Conservation (phyloP, 2,329 filamentous ascomycete species). For the Phyllosticta citrichinensis region DNA sequence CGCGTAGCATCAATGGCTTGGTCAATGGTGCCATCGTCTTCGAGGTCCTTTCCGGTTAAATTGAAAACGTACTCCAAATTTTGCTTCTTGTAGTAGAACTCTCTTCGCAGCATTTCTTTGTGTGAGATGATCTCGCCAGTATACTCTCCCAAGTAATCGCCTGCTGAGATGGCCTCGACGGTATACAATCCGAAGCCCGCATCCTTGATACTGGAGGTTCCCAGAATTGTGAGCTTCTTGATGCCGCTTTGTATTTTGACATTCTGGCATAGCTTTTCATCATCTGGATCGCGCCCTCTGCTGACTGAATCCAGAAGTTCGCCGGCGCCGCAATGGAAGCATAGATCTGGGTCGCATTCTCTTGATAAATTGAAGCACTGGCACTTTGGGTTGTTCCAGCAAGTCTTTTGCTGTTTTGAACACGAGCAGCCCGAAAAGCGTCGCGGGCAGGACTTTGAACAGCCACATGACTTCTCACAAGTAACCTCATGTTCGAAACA, state of each 20-base stretch:
- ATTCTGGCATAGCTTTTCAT: constrained; percentile 58
- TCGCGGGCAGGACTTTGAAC: constrained; percentile 48
- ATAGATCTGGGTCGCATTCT: constrained; percentile 73
- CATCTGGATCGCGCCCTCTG: constrained; percentile 47
- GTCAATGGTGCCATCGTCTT: constrained; percentile 11
- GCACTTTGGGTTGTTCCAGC: constrained; percentile 39
- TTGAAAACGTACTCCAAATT: constrained; percentile 52
- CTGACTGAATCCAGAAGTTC: constrained; percentile 62
- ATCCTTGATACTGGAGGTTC: constrained; percentile 52
- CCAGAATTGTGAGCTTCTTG: constrained; percentile 56
- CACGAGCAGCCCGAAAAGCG: constrained; percentile 36
- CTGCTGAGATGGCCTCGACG: constrained; percentile 54
- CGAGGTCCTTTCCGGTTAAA: constrained; percentile 27
- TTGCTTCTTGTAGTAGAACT: constrained; percentile 21
- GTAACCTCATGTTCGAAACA: constrained; percentile 53
- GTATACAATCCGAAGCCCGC: constrained; percentile 69
- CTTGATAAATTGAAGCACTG: constrained; percentile 63
- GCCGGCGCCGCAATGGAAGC: constrained; percentile 57
- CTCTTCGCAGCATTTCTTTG: constrained; percentile 59
- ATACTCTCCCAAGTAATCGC: constrained; percentile 74
- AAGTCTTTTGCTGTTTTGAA: constrained; percentile 33
- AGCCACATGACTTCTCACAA: constrained; percentile 66
- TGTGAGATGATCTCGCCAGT: constrained; percentile 65
- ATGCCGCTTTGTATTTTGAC: constrained; percentile 59
- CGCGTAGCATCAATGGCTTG: constrained; percentile 60